Conservation (phyloP, 805 yeast genomes). For the Yamadazyma nakazawae region DNA sequence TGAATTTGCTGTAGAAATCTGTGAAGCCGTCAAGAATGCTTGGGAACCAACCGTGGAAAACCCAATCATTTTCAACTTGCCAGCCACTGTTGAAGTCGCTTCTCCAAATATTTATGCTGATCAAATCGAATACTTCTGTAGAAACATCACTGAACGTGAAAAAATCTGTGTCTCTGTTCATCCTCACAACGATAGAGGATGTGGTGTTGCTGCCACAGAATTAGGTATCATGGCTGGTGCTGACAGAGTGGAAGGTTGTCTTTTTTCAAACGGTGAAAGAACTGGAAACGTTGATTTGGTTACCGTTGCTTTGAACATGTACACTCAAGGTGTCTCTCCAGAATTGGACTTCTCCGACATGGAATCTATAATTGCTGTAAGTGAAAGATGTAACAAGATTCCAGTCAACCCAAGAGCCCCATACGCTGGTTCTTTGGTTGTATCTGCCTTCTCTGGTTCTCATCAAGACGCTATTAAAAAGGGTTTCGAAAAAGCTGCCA, state of each 20-base stretch:
- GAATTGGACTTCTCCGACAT: slow-evolving; percentile 68
- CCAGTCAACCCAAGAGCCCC: slow-evolving; percentile 76
- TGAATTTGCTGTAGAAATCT: slow-evolving; percentile 70
- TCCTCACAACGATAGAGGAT: slow-evolving; percentile 78
- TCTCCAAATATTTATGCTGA: slow-evolving; percentile 77
- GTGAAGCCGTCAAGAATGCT: slow-evolving; percentile 74
- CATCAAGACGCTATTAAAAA: slow-evolving; percentile 72
- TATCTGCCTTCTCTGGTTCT: slow-evolving; percentile 73
- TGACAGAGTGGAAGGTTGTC: slow-evolving; percentile 80
- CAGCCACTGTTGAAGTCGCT: slow-evolving; percentile 79
- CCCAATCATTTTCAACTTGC: slow-evolving; percentile 75
- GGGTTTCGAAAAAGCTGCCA: slow-evolving; percentile 53
- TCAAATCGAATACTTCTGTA: slow-evolving; percentile 72
- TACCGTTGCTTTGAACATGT: slow-evolving; percentile 72
- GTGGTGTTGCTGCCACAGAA: slow-evolving; percentile 82
- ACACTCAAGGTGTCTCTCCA: slow-evolving; percentile 75
- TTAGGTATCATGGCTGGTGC: slow-evolving; percentile 79
- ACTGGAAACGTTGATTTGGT: slow-evolving; percentile 80
- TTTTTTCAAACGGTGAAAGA: slow-evolving; percentile 82
- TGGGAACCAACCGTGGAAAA: slow-evolving; percentile 77
- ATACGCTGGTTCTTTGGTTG: slow-evolving; percentile 76
- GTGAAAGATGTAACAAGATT: slow-evolving; percentile 75
- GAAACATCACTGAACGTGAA: slow-evolving; percentile 66
- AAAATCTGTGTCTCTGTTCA: slow-evolving; percentile 68
- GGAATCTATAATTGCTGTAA: slow-evolving; percentile 61